phyloP scores from a whole-genome alignment of 1,139 yeast species.

The Candida sanyaensis region DNA sequence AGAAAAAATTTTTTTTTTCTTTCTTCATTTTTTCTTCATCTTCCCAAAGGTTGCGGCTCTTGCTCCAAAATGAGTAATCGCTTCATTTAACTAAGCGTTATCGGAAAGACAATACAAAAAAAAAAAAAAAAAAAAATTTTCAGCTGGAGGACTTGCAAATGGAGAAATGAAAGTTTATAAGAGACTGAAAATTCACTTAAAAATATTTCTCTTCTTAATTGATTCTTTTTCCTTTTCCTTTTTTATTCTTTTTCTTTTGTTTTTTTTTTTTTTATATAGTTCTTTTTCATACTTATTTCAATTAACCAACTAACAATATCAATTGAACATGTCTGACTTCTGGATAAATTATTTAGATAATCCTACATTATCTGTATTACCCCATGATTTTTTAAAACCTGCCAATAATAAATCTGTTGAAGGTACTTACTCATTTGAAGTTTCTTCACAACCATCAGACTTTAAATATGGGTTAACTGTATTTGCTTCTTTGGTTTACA shows the following conservation, averaged over 20 bases:
- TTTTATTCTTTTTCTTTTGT: neutral
- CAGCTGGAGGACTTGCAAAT: neutral
- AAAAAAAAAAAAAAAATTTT: neutral
- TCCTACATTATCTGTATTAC: conserved; percentile 84
- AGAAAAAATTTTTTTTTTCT: neutral
- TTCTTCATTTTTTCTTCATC: too few relatives aligned
- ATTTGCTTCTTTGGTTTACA: conserved; percentile 68
- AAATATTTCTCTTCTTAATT: neutral
- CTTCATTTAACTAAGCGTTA: neutral
- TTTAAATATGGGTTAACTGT: conserved; percentile 66
- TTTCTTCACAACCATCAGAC: conserved; percentile 17
- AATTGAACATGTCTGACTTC: conserved; percentile 30
- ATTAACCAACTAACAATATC: neutral
- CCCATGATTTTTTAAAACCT: conserved; percentile 85
- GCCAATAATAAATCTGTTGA: conserved; percentile 69
- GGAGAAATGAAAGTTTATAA: neutral
- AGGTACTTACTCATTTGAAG: conserved; percentile 48
- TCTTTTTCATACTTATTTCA: neutral
- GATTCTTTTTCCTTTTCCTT: too few relatives aligned
- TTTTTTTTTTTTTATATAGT: too few relatives aligned
- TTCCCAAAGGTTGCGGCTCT: neutral
- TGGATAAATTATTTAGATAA: conserved; percentile 75
- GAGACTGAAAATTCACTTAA: neutral
- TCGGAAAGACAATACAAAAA: neutral
- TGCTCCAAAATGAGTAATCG: conserved; percentile 1